A percentile compares a stretch with the other conserved stretches of the same genome.
phyloP scores from a whole-genome alignment of 345 rosid genomes.

The Gossypium bickii region DNA sequence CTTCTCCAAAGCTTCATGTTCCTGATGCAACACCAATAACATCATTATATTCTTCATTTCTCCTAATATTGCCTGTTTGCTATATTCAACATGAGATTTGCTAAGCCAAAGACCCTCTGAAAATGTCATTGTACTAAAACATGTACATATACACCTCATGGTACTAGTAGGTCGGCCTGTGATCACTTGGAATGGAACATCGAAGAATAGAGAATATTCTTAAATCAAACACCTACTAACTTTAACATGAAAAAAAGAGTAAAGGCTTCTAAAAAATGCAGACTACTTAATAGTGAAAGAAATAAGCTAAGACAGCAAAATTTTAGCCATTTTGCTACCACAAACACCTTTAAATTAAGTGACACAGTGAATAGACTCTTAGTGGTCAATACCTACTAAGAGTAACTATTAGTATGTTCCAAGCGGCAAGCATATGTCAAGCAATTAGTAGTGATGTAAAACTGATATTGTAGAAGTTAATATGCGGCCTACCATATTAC shows the following conservation, averaged over 20 bases:
- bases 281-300: background rate
- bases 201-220: too few species aligned
- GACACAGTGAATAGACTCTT: too few species aligned
- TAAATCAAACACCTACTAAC: too few species aligned
- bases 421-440: background rate
- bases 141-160: background rate
- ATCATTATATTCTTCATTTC: background rate
- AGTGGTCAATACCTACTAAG: too few species aligned
- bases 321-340: too few species aligned
- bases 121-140: background rate
- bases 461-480: background rate
- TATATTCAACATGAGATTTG: background rate
- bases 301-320: too few species aligned
- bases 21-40: background rate
- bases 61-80: background rate
- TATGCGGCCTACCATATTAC: background rate
- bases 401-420: background rate
- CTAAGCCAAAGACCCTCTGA: background rate
- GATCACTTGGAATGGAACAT: too few species aligned
- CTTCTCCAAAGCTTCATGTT: background rate
- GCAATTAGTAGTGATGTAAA: background rate
- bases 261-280: background rate
- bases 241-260: background rate
- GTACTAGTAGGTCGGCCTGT: background rate
- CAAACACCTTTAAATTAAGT: too few species aligned